Evolutionary conservation across 352 stramenopile genomes (phyloP), one percentile per base, ranked within the genome.

Genomic region (Phytophthora brassicae): DNA sequence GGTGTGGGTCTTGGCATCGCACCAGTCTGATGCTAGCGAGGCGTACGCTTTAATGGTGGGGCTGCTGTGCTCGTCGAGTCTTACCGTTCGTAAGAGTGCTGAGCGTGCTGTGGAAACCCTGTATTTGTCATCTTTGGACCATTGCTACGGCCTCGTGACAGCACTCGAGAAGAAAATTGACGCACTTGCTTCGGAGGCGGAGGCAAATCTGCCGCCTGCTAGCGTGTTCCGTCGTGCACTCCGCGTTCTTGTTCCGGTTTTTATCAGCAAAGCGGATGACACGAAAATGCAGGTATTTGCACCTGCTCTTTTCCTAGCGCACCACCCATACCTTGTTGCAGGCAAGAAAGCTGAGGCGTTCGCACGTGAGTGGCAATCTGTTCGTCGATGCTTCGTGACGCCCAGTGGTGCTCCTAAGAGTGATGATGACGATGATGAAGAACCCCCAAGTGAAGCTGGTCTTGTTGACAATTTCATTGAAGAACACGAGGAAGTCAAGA

Each of bases 381-480:
- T 94, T 58, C 86, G 85, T 60, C 19, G 63, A 3, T 82, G 74
- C 17, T 94, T 96, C 60, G 42, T 94, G 22, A 14, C 62, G 35
- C 24, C 57, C 19, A 38, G 20, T 4, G 47, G 47, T n/a, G 45
- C 44, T 47, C 54, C 17, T 43, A 59, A 60, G 13, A 66, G 68
- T 19, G 62, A 74, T 0, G 61, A 81, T 0, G 72, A 77, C 0
- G 70, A 90, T 5, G 76, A 86, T 2, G 73, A 88, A 0, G 70
- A 88, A 46, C 72, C 77, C 20, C 66, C 61, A 0, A 83, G 84
- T n/a, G 85, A 94, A 46, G 77, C 68, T 44, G 78, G 50, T 52
- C 60, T 55, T 41, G 51, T 94, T 17, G 87, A 96, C 47, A 81
- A 92, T 24, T 76, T 94, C 17, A 90, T 96, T 20, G 82, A 92